Conservation (phyloP, 768 basidiomycete species). For the Serpula lacrymans region DNA sequence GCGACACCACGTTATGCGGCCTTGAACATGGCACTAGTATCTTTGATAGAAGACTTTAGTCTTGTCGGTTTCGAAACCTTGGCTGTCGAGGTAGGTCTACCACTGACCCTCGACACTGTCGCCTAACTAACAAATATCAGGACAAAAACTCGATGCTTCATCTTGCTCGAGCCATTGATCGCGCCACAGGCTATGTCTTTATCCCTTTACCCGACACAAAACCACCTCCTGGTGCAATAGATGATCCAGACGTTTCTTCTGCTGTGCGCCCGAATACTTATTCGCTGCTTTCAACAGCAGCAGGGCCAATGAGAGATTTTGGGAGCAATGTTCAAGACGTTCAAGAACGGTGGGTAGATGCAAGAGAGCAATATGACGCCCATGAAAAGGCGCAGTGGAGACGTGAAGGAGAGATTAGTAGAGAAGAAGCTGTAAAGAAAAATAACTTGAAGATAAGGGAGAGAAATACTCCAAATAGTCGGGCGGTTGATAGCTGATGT, state of each 20-base stretch:
- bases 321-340: conserved; percentile 65
- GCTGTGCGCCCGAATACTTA: conserved; percentile 59
- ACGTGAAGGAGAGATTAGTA: conserved; percentile 60
- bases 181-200: conserved; percentile 90
- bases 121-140: conserved; percentile 35
- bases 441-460: conserved; percentile 9
- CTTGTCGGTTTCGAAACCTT: conserved; percentile 96
- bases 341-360: conserved; percentile 94
- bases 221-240: conserved; percentile 29
- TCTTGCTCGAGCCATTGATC: conserved; percentile 79
- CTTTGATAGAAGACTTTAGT: conserved; percentile 88
- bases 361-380: conserved; percentile 76
- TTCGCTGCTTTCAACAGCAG: conserved; percentile 64
- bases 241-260: conserved; percentile 28
- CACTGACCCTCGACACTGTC: background rate
- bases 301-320: conserved; percentile 48
- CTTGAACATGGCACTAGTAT: conserved; percentile 87
- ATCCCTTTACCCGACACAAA: conserved; percentile 49
- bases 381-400: conserved; percentile 77
- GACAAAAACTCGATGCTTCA: conserved; percentile 96
- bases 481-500: too few relatives aligned
- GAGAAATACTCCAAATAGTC: too few relatives aligned
- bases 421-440: conserved; percentile 36
- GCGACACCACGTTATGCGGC: conserved; percentile 67
- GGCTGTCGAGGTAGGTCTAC: conserved; percentile 76